Evolutionary conservation across 768 basidiomycete species (phyloP).

Genomic region (Suillus discolor): DNA sequence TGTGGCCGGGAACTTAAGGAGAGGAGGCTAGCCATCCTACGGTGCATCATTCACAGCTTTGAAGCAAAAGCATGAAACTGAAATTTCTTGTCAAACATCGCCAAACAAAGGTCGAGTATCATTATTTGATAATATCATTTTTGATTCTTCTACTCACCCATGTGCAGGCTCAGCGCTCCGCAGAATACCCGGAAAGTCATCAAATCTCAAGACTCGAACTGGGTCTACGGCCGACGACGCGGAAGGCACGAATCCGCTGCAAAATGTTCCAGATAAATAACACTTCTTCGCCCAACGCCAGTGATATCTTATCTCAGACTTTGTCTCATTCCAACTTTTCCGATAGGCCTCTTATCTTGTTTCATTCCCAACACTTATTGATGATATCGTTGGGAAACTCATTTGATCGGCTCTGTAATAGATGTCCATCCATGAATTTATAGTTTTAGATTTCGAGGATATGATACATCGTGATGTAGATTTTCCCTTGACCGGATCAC

Average conservation of each 20-base stretch:
- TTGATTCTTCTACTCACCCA: too few species aligned
- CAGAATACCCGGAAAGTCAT: not conserved
- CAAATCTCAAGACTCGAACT: not conserved
- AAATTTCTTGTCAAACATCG: not conserved
- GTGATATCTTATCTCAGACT: not conserved
- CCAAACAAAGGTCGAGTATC: not conserved
- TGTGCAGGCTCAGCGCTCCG: too few species aligned
- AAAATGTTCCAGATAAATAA: not conserved
- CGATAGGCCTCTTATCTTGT: not conserved
- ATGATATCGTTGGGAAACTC: not conserved
- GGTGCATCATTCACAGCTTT: not conserved
- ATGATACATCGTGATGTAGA: not conserved
- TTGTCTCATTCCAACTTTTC: not conserved
- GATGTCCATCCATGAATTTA: not conserved
- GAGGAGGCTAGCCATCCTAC: slow-evolving; percentile 1
- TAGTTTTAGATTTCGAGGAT: not conserved
- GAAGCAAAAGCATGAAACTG: not conserved
- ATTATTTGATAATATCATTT: too few species aligned
- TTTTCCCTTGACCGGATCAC: not conserved
- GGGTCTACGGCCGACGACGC: not conserved
- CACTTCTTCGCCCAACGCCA: not conserved
- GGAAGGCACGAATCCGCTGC: not conserved
- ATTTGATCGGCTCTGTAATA: not conserved
- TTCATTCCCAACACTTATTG: not conserved
- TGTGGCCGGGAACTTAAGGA: slow-evolving; percentile 1